phyloP scores from a whole-genome alignment of 306 rosid species.

The Trifolium subterraneum region DNA sequence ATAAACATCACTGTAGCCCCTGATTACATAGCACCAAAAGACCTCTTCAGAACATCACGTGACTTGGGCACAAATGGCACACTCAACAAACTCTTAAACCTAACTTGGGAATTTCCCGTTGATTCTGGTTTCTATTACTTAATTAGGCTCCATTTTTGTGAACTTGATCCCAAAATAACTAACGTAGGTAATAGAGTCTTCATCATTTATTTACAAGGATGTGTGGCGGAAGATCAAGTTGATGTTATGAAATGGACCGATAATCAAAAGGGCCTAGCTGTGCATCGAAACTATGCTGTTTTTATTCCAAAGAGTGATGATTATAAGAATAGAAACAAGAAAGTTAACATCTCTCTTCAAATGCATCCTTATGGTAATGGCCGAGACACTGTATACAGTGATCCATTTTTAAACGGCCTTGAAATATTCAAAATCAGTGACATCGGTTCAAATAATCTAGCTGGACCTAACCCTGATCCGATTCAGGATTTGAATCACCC shows the following conservation, averaged over 20 bases:
- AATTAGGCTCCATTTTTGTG: constrained; percentile 55
- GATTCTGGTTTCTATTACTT: constrained; percentile 42
- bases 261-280: not conserved
- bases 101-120: constrained; percentile 43
- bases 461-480: constrained; percentile 50
- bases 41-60: constrained; percentile 36
- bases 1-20: not conserved
- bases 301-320: accelerated
- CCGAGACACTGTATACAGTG: accelerated
- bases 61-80: constrained; percentile 20
- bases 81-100: not conserved
- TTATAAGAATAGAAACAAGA: not conserved
- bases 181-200: not conserved
- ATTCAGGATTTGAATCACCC: not conserved
- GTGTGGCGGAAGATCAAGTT: not conserved
- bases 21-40: constrained; percentile 46
- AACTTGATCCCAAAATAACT: not conserved
- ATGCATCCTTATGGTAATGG: not conserved
- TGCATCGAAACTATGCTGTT: constrained; percentile 38
- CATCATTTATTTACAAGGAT: constrained; percentile 36
- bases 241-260: constrained; percentile 33
- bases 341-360: constrained; percentile 29
- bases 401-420: constrained; percentile 52
- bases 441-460: constrained; percentile 11
- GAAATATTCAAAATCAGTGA: constrained; percentile 61